phyloP scores from a whole-genome alignment of 345 rosid species.

The Syzygium aqueum region DNA sequence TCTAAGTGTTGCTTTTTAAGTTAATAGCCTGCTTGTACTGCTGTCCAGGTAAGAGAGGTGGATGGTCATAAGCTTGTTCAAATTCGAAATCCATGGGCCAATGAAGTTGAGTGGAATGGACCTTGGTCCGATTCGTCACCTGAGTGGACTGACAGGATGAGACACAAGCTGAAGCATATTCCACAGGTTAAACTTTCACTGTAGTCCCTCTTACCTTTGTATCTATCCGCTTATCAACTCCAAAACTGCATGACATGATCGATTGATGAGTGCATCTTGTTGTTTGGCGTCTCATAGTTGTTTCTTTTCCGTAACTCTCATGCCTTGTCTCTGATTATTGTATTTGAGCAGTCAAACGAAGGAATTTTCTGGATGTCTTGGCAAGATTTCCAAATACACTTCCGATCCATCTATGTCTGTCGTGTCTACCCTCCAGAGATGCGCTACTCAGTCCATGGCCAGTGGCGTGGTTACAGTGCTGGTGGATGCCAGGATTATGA shows the following conservation, averaged over 20 bases:
- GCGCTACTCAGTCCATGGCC: conserved; percentile 95
- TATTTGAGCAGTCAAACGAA: conserved; percentile 76
- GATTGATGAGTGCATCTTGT: not conserved
- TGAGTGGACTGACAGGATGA: conserved; percentile 97
- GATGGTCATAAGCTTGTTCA: conserved; percentile 99
- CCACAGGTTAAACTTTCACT: conserved; percentile 53
- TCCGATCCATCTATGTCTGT: conserved; percentile 96
- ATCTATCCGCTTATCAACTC: not conserved
- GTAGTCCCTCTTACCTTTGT: not conserved
- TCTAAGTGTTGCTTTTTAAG: not conserved
- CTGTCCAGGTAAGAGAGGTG: conserved; percentile 85
- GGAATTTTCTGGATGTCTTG: conserved; percentile 99
- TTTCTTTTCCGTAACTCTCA: not conserved
- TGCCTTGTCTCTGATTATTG: conserved; percentile 1
- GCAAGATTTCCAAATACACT: conserved; percentile 99
- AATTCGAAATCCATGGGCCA: conserved; percentile 99
- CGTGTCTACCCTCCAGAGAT: conserved; percentile 97
- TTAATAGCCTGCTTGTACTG: not conserved
- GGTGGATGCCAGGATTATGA: conserved; percentile 99
- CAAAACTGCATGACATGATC: not conserved
- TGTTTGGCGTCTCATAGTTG: not conserved
- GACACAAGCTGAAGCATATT: conserved; percentile 88
- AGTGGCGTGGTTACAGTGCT: conserved; percentile 96
- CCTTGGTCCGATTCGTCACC: conserved; percentile 97
- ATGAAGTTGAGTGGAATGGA: conserved; percentile 99